These are phyloP conservation scores for Oidium heveae DNA, from an alignment of 2,329 filamentous ascomycete genomes.

Conservation along the genomic window DNA sequence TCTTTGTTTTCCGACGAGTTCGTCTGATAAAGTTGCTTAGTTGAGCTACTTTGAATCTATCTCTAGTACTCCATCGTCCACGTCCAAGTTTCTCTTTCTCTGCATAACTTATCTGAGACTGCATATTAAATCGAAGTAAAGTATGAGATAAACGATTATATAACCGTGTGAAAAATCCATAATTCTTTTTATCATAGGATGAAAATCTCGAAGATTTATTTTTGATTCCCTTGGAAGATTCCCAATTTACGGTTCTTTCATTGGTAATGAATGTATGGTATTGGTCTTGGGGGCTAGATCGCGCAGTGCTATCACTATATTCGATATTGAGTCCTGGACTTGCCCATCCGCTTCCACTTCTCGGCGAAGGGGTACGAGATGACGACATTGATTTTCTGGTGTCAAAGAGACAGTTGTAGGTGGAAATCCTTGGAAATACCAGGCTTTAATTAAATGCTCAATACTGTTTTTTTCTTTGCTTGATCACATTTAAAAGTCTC, in stretches of 20 bases:
- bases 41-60: constrained; percentile 22
- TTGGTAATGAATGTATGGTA: constrained; percentile 24
- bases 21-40: constrained; percentile 21
- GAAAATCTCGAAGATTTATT: constrained; percentile 50
- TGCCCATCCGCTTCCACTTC: constrained; percentile 66
- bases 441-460: too few species aligned
- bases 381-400: constrained; percentile 41
- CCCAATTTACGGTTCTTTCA: constrained; percentile 45
- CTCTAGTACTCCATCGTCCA: constrained; percentile 27
- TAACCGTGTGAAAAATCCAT: constrained; percentile 70
- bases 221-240: constrained; percentile 54
- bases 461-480: too few species aligned
- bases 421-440: too few species aligned
- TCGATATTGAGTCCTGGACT: constrained; percentile 54
- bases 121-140: constrained; percentile 43
- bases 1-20: constrained; percentile 38
- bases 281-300: constrained; percentile 32
- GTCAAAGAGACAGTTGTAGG: too few species aligned
- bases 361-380: constrained; percentile 69
- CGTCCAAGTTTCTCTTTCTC: constrained; percentile 57
- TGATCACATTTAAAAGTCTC: too few species aligned
- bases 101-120: constrained; percentile 23
- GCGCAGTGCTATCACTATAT: constrained; percentile 30
- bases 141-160: constrained; percentile 59
- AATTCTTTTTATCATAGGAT: constrained; percentile 55